Evolutionary conservation across 2,329 filamentous ascomycete species (phyloP).

Genomic region (Microsporum canis): DNA sequence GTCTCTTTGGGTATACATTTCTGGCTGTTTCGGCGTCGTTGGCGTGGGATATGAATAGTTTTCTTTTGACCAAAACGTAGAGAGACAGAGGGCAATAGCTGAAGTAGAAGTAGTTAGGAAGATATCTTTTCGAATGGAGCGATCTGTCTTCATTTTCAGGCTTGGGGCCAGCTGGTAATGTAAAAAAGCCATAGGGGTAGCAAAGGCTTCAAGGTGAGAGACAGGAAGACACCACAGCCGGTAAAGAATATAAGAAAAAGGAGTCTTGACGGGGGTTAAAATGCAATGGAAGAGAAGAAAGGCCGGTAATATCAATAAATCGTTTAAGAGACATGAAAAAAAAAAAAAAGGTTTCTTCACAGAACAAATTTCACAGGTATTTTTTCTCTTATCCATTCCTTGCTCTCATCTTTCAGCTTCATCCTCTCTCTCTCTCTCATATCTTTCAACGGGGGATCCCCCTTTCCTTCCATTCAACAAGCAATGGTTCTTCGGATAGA

Average conservation of each 20-base stretch:
- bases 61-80: background rate
- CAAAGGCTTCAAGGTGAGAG: background rate
- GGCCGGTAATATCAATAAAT: slow-evolving; percentile 2
- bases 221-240: background rate
- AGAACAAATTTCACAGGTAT: background rate
- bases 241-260: background rate
- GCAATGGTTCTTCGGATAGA: background rate
- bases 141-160: background rate
- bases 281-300: background rate
- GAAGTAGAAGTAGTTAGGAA: background rate
- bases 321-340: background rate
- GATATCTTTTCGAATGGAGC: background rate
- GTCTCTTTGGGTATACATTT: background rate
- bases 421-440: background rate
- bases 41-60: background rate
- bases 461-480: background rate
- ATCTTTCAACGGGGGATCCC: background rate
- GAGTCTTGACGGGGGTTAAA: background rate
- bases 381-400: background rate
- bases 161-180: background rate
- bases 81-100: background rate
- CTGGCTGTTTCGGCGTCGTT: too few species aligned
- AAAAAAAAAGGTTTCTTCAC: background rate
- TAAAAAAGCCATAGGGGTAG: background rate
- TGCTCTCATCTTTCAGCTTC: background rate